These are phyloP conservation scores for Nyctanthes arbortristis DNA, from an alignment of 257 asterid species.

Conservation along the genomic window DNA sequence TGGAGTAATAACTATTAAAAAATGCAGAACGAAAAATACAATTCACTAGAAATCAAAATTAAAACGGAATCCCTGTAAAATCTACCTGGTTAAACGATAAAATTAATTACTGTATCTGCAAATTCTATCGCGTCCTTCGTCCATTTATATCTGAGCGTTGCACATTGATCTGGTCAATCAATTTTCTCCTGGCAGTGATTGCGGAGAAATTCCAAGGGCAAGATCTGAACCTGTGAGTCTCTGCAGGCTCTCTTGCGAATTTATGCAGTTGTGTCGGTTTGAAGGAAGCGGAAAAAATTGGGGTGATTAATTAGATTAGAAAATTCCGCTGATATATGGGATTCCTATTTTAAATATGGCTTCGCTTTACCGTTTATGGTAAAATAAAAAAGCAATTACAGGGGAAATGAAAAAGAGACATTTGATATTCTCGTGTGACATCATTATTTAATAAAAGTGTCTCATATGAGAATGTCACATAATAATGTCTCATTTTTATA, in stretches of 20 bases:
- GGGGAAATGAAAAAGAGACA: no score
- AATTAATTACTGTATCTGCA: not conserved
- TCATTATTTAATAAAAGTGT: no score
- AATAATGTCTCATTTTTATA: no score
- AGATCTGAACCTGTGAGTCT: conserved; percentile 25
- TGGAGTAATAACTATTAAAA: not conserved
- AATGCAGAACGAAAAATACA: conserved; percentile 13
- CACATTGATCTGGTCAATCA: not conserved
- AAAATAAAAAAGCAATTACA: no score
- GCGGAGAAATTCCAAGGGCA: conserved; percentile 16
- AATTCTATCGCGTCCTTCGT: not conserved
- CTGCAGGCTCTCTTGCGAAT: not conserved
- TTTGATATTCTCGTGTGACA: no score
- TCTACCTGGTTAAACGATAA: conserved; percentile 15
- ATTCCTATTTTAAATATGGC: not conserved
- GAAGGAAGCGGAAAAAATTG: conserved; percentile 26
- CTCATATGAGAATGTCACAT: no score
- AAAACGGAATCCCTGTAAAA: not conserved
- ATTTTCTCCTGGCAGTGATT: conserved; percentile 18
- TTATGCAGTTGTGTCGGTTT: conserved; percentile 22
- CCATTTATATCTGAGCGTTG: not conserved
- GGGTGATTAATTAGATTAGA: conserved; percentile 24
- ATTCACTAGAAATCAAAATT: conserved; percentile 11
- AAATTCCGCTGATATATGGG: conserved; percentile 19
- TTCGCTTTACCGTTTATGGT: no score